Evolutionary conservation across 2,329 filamentous ascomycete species (phyloP).

Genomic region (Alternaria atra): DNA sequence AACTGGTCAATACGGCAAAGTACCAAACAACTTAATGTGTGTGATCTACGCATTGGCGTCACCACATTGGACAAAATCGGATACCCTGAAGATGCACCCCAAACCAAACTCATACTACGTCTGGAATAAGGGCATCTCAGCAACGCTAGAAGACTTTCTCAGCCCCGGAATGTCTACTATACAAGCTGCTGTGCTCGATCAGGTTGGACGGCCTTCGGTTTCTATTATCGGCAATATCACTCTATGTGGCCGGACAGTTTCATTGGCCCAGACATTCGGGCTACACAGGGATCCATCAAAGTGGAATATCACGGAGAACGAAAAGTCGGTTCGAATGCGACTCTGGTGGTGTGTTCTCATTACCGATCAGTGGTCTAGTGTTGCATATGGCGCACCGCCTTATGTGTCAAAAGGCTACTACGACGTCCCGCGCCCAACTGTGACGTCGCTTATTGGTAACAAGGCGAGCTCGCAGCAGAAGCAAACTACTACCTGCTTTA

Average conservation of each 20-base stretch:
- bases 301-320: constrained; percentile 61
- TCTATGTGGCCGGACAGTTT: constrained; percentile 62
- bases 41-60: constrained; percentile 51
- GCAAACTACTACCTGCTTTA: constrained; percentile 61
- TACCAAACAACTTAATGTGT: constrained; percentile 51
- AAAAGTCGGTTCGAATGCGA: constrained; percentile 62
- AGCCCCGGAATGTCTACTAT: constrained; percentile 54
- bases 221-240: constrained; percentile 60
- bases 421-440: constrained; percentile 63
- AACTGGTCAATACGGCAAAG: constrained; percentile 44
- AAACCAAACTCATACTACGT: constrained; percentile 52
- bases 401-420: constrained; percentile 63
- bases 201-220: constrained; percentile 53
- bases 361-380: constrained; percentile 66
- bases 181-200: constrained; percentile 52
- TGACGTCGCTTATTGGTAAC: constrained; percentile 52
- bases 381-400: constrained; percentile 65
- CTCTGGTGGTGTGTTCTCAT: constrained; percentile 67
- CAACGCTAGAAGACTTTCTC: constrained; percentile 55
- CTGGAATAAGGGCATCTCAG: constrained; percentile 55
- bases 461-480: constrained; percentile 51
- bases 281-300: constrained; percentile 64
- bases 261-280: constrained; percentile 64
- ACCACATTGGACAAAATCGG: constrained; percentile 51
- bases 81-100: constrained; percentile 46